A percentile compares a stretch with the other conserved stretches of the same genome.
phyloP scores from a whole-genome alignment of 78 protist species.

The Polysphondylium violaceum region DNA sequence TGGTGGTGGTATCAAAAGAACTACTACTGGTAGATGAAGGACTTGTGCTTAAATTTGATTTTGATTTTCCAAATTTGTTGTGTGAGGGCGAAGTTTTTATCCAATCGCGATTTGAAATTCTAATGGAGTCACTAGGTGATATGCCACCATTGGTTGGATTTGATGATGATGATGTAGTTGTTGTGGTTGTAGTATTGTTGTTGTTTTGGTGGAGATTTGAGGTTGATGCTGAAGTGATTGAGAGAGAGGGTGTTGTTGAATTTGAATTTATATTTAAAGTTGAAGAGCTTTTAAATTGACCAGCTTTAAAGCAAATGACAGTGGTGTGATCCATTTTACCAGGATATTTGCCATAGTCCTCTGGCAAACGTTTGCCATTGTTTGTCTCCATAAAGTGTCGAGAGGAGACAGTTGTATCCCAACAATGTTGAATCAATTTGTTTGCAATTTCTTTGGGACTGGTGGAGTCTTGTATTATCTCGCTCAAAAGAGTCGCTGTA shows the following conservation, averaged over 20 bases:
- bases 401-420: conserved; percentile 43
- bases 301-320: conserved; percentile 74
- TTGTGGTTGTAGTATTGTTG: background rate
- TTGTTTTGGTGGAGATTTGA: background rate
- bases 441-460: conserved; percentile 61
- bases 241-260: background rate
- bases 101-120: background rate
- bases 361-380: conserved; percentile 47
- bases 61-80: background rate
- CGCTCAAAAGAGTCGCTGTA: conserved; percentile 24
- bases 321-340: conserved; percentile 88
- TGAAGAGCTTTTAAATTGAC: conserved; percentile 22
- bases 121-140: background rate
- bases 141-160: background rate
- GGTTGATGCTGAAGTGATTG: background rate
- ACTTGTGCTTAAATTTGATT: background rate
- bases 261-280: background rate
- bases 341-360: conserved; percentile 41
- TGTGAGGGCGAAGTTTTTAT: conserved; percentile 10
- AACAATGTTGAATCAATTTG: conserved; percentile 42
- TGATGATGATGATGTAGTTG: background rate
- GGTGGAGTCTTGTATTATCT: background rate
- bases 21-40: background rate
- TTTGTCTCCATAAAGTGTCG: conserved; percentile 56
- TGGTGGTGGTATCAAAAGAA: background rate